A percentile compares a stretch with the other conserved stretches of the same genome.
These are phyloP conservation scores for Kokia cookei DNA, from an alignment of 441 rosid species.

Conservation along the genomic window DNA sequence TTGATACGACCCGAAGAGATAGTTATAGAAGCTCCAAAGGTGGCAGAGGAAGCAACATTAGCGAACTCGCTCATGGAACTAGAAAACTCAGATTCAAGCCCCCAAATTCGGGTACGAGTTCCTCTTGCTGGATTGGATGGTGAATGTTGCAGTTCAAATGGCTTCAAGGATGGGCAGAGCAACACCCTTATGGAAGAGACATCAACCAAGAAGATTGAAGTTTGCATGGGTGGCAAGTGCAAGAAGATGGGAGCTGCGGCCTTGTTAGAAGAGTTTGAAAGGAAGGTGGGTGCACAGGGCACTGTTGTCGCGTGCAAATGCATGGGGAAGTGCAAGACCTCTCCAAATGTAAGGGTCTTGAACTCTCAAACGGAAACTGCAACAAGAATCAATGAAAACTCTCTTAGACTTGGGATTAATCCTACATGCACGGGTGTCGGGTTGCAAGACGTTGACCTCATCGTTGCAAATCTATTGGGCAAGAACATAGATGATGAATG, in stretches of 20 bases:
- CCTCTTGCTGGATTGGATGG: background rate
- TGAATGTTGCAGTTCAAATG: background rate
- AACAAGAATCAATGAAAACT: conserved; percentile 11
- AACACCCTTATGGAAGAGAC: background rate
- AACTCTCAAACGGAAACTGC: conserved; percentile 16
- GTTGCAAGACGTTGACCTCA: conserved; percentile 54
- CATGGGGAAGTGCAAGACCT: conserved; percentile 74
- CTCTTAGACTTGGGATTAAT: conserved; percentile 26
- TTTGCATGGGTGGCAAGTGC: conserved; percentile 83
- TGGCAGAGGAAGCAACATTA: background rate
- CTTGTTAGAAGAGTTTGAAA: conserved; percentile 55
- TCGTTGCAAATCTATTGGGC: conserved; percentile 40
- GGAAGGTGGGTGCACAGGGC: conserved; percentile 35
- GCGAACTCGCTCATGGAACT: background rate
- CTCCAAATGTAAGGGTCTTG: conserved; percentile 58
- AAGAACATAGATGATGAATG: conserved; percentile 8
- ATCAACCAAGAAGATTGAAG: conserved; percentile 40
- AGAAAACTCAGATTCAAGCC: background rate
- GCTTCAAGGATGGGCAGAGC: background rate
- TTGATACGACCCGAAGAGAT: background rate
- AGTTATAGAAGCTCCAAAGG: background rate
- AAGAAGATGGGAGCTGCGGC: conserved; percentile 55
- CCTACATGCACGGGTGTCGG: conserved; percentile 56
- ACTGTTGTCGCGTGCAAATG: conserved; percentile 67
- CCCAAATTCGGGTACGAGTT: background rate